Conservation (phyloP, 345 rosid species). For the Hibiscus mutabilis region DNA sequence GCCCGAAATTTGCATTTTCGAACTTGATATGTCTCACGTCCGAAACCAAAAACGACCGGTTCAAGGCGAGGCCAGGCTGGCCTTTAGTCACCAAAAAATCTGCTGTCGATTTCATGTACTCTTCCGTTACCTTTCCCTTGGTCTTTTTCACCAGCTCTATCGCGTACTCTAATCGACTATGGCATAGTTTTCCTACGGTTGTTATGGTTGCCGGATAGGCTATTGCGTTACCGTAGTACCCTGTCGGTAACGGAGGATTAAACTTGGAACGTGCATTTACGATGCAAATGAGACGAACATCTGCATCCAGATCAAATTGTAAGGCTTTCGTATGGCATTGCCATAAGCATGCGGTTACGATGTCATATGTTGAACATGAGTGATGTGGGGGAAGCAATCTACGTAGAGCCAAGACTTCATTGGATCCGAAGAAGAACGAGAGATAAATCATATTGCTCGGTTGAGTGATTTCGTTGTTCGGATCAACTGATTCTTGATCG, state of each 20-base stretch:
- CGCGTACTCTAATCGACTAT: constrained; percentile 9
- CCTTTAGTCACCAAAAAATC: constrained; percentile 16
- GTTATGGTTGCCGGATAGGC: neutral
- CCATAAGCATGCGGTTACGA: constrained; percentile 30
- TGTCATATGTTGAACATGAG: constrained; percentile 19
- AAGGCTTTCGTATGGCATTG: constrained; percentile 27
- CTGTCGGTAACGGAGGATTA: constrained; percentile 1
- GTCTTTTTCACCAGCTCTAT: constrained; percentile 13
- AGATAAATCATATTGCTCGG: constrained; percentile 3
- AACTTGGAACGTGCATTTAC: constrained; percentile 24
- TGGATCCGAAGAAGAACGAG: constrained; percentile 25
- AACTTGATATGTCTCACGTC: neutral
- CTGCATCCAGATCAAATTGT: constrained; percentile 15
- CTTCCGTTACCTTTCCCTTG: constrained; percentile 11
- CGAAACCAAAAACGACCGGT: neutral
- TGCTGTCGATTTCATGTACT: constrained; percentile 21
- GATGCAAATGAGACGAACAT: constrained; percentile 21
- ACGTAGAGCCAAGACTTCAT: neutral
- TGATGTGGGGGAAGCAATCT: constrained; percentile 17
- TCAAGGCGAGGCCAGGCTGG: neutral
- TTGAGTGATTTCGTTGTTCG: neutral
- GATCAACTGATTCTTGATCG: neutral
- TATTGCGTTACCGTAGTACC: neutral
- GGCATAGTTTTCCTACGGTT: neutral
- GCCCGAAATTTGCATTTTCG: neutral